Conservation (phyloP, 2,329 filamentous ascomycete species). For the Akanthomyces muscarius region DNA sequence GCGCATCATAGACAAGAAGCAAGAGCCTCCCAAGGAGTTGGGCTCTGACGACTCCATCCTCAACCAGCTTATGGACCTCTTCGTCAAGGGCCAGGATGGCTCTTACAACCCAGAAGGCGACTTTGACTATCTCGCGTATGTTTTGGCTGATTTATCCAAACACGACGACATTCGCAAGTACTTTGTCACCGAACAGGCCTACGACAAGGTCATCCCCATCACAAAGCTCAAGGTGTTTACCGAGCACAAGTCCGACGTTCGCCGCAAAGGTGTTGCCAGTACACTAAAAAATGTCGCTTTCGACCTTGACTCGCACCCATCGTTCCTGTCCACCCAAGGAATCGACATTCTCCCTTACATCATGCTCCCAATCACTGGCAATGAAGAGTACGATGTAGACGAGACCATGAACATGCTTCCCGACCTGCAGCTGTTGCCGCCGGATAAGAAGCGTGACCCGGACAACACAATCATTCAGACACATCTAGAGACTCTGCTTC, state of each 20-base stretch:
- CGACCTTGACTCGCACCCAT: slow-evolving; percentile 67
- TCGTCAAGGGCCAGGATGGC: slow-evolving; percentile 84
- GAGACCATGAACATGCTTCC: slow-evolving; percentile 83
- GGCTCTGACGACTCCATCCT: slow-evolving; percentile 69
- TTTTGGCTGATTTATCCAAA: slow-evolving; percentile 90
- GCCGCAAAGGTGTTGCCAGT: slow-evolving; percentile 89
- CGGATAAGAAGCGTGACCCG: slow-evolving; percentile 80
- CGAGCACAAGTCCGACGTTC: slow-evolving; percentile 76
- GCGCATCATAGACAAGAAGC: slow-evolving; percentile 63
- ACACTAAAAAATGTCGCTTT: slow-evolving; percentile 95
- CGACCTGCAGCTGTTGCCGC: slow-evolving; percentile 82
- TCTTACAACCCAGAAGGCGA: slow-evolving; percentile 79
- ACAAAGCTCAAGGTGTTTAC: slow-evolving; percentile 94
- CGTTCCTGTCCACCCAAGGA: slow-evolving; percentile 65
- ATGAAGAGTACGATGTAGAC: slow-evolving; percentile 82
- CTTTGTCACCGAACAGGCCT: slow-evolving; percentile 68
- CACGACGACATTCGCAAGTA: slow-evolving; percentile 70
- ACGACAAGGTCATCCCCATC: slow-evolving; percentile 81
- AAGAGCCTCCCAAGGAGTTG: slow-evolving; percentile 64
- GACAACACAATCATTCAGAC: slow-evolving; percentile 75
- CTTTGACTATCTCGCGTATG: slow-evolving; percentile 89
- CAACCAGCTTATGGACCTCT: slow-evolving; percentile 91
- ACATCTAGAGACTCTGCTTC: slow-evolving; percentile 81
- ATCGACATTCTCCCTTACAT: slow-evolving; percentile 86
- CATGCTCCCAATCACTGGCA: slow-evolving; percentile 80